These are phyloP conservation scores for Colletotrichum spaethianum DNA, from an alignment of 2,329 filamentous ascomycete species.

Conservation along the genomic window DNA sequence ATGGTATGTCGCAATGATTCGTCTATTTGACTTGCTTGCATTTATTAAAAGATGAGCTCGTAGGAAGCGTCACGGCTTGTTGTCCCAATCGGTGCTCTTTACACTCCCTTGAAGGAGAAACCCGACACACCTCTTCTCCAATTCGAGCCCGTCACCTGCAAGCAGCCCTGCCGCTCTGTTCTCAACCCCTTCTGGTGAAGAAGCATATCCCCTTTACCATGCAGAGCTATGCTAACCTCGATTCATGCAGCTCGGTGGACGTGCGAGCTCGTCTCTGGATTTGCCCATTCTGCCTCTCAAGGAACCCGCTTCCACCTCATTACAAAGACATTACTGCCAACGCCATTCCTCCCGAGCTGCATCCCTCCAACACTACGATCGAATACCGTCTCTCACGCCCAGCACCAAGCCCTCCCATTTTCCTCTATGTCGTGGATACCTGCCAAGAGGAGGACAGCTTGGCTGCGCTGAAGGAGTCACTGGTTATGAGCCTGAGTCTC, in stretches of 20 bases:
- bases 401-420: slow-evolving; percentile 88
- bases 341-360: slow-evolving; percentile 86
- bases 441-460: slow-evolving; percentile 92
- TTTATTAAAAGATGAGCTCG: slow-evolving; percentile 43
- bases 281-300: slow-evolving; percentile 88
- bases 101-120: slow-evolving; percentile 97
- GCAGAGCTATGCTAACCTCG: not conserved
- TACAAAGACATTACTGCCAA: slow-evolving; percentile 92
- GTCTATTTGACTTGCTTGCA: not conserved
- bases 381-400: slow-evolving; percentile 87
- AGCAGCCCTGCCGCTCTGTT: slow-evolving; percentile 93
- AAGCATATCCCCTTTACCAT: not conserved
- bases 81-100: slow-evolving; percentile 95
- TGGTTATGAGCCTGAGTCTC: slow-evolving; percentile 88
- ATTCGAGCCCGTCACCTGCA: slow-evolving; percentile 98
- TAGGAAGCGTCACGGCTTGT: slow-evolving; percentile 95
- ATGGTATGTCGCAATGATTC: slow-evolving; percentile 77
- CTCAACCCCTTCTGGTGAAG: slow-evolving; percentile 96
- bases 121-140: slow-evolving; percentile 89
- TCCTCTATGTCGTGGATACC: slow-evolving; percentile 89
- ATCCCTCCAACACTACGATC: slow-evolving; percentile 88
- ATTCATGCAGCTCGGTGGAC: slow-evolving; percentile 78
- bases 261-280: slow-evolving; percentile 89
- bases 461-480: slow-evolving; percentile 85
- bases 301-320: slow-evolving; percentile 86